A percentile compares a stretch with the other conserved stretches of the same genome.
Evolutionary conservation across 305 asterid species (phyloP).

Genomic region (Rubia peregrina): DNA sequence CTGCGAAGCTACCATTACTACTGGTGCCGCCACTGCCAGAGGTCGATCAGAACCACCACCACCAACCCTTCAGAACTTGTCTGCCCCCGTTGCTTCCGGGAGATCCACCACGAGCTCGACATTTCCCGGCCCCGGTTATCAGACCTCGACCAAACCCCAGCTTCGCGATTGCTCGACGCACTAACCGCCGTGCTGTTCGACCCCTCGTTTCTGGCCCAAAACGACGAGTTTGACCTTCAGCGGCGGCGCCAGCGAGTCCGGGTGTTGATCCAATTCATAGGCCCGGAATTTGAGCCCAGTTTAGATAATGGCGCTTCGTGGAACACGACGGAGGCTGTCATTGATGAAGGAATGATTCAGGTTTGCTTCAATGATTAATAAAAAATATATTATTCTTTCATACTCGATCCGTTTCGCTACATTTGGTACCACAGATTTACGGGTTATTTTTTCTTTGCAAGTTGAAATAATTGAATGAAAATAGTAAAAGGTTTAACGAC

Average conservation of each 20-base stretch:
- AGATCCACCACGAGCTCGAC: slow-evolving; percentile 54
- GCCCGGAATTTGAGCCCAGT: slow-evolving; percentile 36
- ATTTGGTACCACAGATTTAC: no score
- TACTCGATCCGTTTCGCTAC: no score
- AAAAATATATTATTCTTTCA: no score
- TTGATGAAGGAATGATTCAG: not conserved
- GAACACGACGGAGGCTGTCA: slow-evolving; percentile 4
- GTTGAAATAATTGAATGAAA: no score
- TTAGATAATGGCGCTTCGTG: slow-evolving; percentile 10
- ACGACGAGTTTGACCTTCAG: slow-evolving; percentile 4
- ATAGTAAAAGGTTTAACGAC: no score
- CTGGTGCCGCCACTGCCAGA: slow-evolving; percentile 74
- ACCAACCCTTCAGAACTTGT: slow-evolving; percentile 51
- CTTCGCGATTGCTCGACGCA: slow-evolving; percentile 37
- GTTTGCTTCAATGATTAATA: no score
- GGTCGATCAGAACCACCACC: slow-evolving; percentile 64
- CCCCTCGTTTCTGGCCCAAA: slow-evolving; percentile 20
- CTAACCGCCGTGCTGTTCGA: slow-evolving; percentile 42
- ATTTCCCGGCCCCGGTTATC: slow-evolving; percentile 40
- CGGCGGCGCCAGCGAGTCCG: slow-evolving; percentile 34
- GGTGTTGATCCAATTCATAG: slow-evolving; percentile 49
- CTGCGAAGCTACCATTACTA: slow-evolving; percentile 72
- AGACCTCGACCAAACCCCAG: slow-evolving; percentile 35
- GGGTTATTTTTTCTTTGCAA: no score
- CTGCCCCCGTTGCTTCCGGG: slow-evolving; percentile 63